Evolutionary conservation across 345 rosid species (phyloP).

Genomic region (Eucalyptus pauciflora): DNA sequence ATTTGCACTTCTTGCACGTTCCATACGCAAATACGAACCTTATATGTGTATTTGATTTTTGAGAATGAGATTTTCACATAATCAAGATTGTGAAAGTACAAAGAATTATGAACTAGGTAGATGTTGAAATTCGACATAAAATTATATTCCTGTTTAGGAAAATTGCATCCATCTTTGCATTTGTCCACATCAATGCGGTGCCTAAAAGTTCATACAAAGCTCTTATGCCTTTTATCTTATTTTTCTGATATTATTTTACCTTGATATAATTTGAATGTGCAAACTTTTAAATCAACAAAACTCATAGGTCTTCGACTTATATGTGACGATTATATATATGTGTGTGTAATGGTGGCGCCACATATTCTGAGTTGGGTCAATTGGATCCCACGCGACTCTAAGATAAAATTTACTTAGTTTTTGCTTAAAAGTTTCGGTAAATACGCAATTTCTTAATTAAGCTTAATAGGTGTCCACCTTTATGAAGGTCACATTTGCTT

Average conservation of each 20-base stretch:
- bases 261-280: no score
- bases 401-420: neutral
- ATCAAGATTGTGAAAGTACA: neutral
- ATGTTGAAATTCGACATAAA: neutral
- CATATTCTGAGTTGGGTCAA: neutral
- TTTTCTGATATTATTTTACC: neutral
- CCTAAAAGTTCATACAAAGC: neutral
- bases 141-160: neutral
- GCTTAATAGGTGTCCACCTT: neutral
- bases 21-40: neutral
- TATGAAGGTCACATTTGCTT: neutral
- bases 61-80: neutral
- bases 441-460: neutral
- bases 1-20: neutral
- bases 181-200: neutral
- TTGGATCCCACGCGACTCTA: accelerated
- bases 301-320: accelerated
- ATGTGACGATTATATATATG: no score
- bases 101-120: neutral
- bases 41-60: neutral
- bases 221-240: no score
- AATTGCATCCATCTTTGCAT: neutral
- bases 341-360: accelerated
- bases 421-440: no score
- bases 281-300: no score